These are phyloP conservation scores for Magnolia kwangsiensis DNA, from an alignment of 164 flowering plant genomes.

Conservation along the genomic window DNA sequence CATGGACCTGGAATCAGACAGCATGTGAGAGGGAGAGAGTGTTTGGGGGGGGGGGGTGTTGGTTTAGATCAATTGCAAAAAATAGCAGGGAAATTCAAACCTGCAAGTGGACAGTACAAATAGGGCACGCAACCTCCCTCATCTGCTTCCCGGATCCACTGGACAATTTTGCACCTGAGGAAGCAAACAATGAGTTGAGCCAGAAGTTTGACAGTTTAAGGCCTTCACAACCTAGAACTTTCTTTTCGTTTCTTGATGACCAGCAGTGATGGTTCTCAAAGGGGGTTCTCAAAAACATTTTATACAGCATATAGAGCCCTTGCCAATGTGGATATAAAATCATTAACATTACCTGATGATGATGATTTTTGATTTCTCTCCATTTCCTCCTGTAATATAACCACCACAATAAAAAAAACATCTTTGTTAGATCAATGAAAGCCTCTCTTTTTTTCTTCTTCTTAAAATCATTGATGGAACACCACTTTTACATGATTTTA, in stretches of 20 bases:
- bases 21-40: background rate
- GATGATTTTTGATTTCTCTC: constrained; percentile 71
- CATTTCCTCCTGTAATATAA: constrained; percentile 79
- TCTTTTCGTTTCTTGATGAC: background rate
- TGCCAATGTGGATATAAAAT: background rate
- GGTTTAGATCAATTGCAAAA: background rate
- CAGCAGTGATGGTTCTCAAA: background rate
- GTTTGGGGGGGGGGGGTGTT: too few species aligned
- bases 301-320: background rate
- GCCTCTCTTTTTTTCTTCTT: background rate
- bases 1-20: constrained; percentile 56
- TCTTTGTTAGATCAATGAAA: background rate
- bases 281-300: too few species aligned
- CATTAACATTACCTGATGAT: constrained; percentile 55
- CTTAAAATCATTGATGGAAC: too few species aligned
- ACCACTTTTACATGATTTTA: too few species aligned
- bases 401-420: background rate
- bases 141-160: constrained; percentile 70
- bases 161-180: constrained; percentile 42
- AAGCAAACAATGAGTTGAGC: background rate
- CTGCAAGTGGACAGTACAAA: constrained; percentile 96
- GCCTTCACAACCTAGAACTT: background rate
- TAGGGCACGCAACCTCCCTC: constrained; percentile 97
- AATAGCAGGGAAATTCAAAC: constrained; percentile 21
- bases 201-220: background rate